Evolutionary conservation across 129 eudicot species (phyloP).

Genomic region (Lactuca saligna): DNA sequence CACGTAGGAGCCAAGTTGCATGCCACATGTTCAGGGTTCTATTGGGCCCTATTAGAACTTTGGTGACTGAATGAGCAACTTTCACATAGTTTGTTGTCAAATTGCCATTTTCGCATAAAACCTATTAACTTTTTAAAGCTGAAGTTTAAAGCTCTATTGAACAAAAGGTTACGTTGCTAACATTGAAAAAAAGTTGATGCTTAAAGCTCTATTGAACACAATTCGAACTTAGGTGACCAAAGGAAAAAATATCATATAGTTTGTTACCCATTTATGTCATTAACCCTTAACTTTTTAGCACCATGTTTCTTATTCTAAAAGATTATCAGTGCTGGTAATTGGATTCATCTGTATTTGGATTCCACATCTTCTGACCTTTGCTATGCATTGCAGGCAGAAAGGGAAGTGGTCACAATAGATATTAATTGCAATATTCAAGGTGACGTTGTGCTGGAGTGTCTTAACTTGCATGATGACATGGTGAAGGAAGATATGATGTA

Average conservation of each 20-base stretch:
- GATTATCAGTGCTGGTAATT: neutral
- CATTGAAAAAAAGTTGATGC: neutral
- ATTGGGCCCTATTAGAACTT: neutral
- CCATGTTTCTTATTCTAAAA: neutral
- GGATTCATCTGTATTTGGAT: neutral
- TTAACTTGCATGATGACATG: slow-evolving; percentile 69
- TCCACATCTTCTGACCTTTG: neutral
- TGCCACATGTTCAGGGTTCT: neutral
- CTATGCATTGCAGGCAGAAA: slow-evolving; percentile 63
- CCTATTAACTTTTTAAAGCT: too few relatives aligned
- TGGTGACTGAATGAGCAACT: neutral
- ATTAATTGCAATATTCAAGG: slow-evolving; percentile 87
- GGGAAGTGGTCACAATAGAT: slow-evolving; percentile 80
- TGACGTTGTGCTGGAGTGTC: slow-evolving; percentile 91
- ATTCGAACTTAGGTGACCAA: neutral
- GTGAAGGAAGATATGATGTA: slow-evolving; percentile 77
- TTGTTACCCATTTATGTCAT: neutral
- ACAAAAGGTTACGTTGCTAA: too few relatives aligned
- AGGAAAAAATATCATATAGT: neutral
- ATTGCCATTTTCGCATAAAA: too few relatives aligned
- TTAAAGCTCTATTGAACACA: neutral
- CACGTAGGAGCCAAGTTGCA: neutral
- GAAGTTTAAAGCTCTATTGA: too few relatives aligned
- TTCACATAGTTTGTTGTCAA: neutral
- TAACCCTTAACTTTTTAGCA: neutral